phyloP scores from a whole-genome alignment of 1,139 yeast species.

The Fermentozyma sake region DNA sequence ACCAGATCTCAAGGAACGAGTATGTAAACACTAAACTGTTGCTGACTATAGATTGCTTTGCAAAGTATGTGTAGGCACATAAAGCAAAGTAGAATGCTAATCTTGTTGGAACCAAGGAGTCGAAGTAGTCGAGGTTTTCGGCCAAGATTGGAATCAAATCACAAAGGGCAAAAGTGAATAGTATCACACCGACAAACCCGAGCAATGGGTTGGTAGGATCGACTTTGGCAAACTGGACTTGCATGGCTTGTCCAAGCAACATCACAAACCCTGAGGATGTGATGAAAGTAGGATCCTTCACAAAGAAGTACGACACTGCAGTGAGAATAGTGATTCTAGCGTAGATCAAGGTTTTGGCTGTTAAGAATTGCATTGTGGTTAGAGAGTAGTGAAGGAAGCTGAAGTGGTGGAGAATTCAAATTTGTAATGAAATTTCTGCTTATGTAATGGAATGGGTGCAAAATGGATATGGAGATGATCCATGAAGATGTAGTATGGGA shows the following conservation, averaged over 20 bases:
- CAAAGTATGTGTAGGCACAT: conserved; percentile 42
- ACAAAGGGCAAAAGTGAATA: conserved; percentile 39
- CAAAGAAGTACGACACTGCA: conserved; percentile 37
- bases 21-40: conserved; percentile 61
- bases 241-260: conserved; percentile 54
- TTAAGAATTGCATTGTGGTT: conserved; percentile 49
- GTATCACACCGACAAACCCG: conserved; percentile 46
- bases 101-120: conserved; percentile 66
- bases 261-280: conserved; percentile 47
- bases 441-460: too few relatives aligned
- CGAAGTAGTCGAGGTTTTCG: conserved; percentile 54
- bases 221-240: conserved; percentile 34
- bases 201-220: conserved; percentile 46
- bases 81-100: conserved; percentile 51
- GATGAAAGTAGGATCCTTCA: conserved; percentile 38
- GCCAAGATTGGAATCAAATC: conserved; percentile 61
- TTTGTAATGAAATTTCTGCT: too few relatives aligned
- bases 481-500: too few relatives aligned
- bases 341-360: conserved; percentile 48
- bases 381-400: not conserved
- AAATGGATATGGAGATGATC: too few relatives aligned
- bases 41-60: conserved; percentile 42
- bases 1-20: conserved; percentile 68
- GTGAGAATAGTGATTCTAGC: conserved; percentile 45
- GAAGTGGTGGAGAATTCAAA: too few relatives aligned